Evolutionary conservation across 2,329 filamentous ascomycete genomes (phyloP).

Genomic region (Amauroascus verrucosus): DNA sequence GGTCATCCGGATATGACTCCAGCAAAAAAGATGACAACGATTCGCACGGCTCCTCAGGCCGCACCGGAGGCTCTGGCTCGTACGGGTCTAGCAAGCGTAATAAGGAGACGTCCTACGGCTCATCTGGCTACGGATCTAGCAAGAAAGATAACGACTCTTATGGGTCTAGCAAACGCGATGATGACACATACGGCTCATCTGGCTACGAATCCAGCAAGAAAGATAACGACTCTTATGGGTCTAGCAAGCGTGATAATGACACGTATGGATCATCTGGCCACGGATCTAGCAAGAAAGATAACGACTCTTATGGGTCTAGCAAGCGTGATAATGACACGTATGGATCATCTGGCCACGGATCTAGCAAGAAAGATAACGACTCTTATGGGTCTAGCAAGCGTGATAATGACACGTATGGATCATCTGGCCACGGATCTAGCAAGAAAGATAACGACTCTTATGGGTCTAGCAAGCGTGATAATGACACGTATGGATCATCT

Average conservation of each 20-base stretch:
- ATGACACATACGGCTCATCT: conserved; percentile 5
- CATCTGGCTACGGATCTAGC: background rate
- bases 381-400: background rate
- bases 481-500: conserved; percentile 5
- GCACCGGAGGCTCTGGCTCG: too few species aligned
- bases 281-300: too few species aligned
- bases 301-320: background rate
- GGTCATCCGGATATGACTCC: background rate
- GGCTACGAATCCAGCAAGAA: background rate
- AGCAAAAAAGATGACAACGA: background rate
- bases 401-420: conserved; percentile 5
- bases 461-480: background rate
- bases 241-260: background rate
- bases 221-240: background rate
- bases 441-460: conserved; percentile 5
- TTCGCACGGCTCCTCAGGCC: background rate
- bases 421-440: background rate
- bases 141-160: background rate
- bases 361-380: background rate
- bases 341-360: conserved; percentile 4
- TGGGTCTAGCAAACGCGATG: background rate
- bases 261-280: conserved; percentile 1
- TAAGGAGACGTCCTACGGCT: background rate
- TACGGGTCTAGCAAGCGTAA: background rate
- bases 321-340: conserved; percentile 3